Evolutionary conservation across 345 rosid genomes (phyloP).

Genomic region (Eucalyptus pauciflora): DNA sequence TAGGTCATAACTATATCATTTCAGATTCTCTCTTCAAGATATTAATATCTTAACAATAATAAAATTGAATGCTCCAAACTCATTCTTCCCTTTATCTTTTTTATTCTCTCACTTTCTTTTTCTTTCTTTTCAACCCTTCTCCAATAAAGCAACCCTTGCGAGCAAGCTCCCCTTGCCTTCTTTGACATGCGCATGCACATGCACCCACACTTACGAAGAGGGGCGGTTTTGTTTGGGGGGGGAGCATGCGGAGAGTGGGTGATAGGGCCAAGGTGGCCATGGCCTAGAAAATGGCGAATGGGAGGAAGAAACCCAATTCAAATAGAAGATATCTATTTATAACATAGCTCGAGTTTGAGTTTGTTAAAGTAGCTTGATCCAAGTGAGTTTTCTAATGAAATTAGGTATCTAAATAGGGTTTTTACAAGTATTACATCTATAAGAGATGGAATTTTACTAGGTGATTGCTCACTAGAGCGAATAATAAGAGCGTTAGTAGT

Average conservation of each 20-base stretch:
- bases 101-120: not conserved
- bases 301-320: not conserved
- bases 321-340: not conserved
- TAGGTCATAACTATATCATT: not conserved
- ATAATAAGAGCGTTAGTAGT: too few relatives aligned
- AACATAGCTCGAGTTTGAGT: not conserved
- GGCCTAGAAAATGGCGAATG: not conserved
- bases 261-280: not conserved
- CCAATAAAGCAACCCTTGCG: not conserved
- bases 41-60: not conserved
- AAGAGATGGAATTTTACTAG: not conserved
- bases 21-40: not conserved
- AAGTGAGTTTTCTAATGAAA: not conserved
- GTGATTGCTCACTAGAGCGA: not conserved
- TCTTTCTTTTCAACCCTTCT: not conserved
- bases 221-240: accelerated
- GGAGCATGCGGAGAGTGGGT: not conserved
- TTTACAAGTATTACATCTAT: not conserved
- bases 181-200: not conserved
- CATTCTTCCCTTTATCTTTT: not conserved
- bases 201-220: too few relatives aligned
- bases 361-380: not conserved
- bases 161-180: not conserved
- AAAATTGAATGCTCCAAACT: not conserved
- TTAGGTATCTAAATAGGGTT: not conserved